Percentiles rank a stretch among this genome's conserved stretches.
phyloP scores from a whole-genome alignment of 306 rosid species.

The Fagus sylvatica region DNA sequence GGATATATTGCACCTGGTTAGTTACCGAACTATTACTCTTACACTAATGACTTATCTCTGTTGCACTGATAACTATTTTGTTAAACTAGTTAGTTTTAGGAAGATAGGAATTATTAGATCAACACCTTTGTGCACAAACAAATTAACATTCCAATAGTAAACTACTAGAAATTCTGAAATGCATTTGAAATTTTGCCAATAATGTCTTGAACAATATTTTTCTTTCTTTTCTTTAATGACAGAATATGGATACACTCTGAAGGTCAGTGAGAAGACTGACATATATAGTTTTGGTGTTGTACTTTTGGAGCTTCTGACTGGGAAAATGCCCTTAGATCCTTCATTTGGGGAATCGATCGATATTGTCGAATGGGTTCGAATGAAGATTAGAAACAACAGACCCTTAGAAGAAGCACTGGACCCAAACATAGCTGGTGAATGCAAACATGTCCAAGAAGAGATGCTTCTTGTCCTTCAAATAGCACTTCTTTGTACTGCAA shows the following conservation, averaged over 20 bases:
- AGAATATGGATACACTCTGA: constrained; percentile 86
- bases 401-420: constrained; percentile 60
- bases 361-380: constrained; percentile 67
- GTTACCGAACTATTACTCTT: background rate
- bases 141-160: background rate
- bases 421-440: constrained; percentile 57
- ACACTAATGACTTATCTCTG: background rate
- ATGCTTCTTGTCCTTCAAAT: constrained; percentile 85
- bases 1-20: constrained; percentile 97
- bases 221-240: constrained; percentile 14
- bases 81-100: background rate
- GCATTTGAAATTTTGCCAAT: background rate
- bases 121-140: no score
- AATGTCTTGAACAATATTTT: background rate
- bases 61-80: background rate
- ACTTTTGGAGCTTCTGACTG: constrained; percentile 77
- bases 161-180: background rate
- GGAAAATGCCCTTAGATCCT: constrained; percentile 65
- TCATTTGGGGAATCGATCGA: constrained; percentile 54
- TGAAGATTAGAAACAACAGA: constrained; percentile 46
- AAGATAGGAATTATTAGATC: background rate
- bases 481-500: constrained; percentile 77
- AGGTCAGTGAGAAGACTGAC: constrained; percentile 84
- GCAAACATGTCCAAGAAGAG: constrained; percentile 81
- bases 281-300: constrained; percentile 83